Percentiles rank a stretch among this genome's conserved stretches.
Evolutionary conservation across 805 yeast species (phyloP).

Genomic region (Pichia membranifaciens): DNA sequence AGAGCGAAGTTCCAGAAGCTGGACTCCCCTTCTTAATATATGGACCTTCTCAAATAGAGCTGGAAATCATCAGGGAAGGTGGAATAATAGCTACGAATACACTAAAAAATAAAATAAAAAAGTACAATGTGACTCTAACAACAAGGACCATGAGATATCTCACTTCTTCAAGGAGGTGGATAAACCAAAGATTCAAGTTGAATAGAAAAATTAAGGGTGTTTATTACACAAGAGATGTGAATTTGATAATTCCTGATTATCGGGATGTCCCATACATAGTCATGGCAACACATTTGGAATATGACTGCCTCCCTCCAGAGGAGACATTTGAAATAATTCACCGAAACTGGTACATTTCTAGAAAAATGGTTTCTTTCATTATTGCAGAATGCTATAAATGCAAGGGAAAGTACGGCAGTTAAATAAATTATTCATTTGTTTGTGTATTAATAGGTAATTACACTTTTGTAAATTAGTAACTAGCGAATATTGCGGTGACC

Average conservation of each 20-base stretch:
- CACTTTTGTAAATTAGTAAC: too few species aligned
- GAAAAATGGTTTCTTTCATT: slow-evolving; percentile 25
- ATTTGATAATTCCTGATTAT: slow-evolving; percentile 28
- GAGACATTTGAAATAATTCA: slow-evolving; percentile 26
- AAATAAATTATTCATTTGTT: background rate
- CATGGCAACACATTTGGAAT: slow-evolving; percentile 26
- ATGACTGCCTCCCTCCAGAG: slow-evolving; percentile 18
- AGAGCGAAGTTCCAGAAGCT: slow-evolving; percentile 12
- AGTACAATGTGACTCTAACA: slow-evolving; percentile 21
- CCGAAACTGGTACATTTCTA: slow-evolving; percentile 28
- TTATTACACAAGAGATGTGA: slow-evolving; percentile 25
- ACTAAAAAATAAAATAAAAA: slow-evolving; percentile 20
- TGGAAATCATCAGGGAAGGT: slow-evolving; percentile 23
- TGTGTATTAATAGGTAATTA: too few species aligned
- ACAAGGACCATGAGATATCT: slow-evolving; percentile 28
- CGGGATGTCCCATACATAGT: slow-evolving; percentile 26
- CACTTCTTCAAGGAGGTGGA: slow-evolving; percentile 30
- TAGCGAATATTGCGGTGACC: slow-evolving; percentile 12
- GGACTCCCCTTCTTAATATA: slow-evolving; percentile 26
- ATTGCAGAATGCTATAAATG: slow-evolving; percentile 22
- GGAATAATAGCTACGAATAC: slow-evolving; percentile 28
- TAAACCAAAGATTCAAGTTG: slow-evolving; percentile 27
- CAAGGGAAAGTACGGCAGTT: background rate
- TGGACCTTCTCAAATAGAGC: slow-evolving; percentile 30
- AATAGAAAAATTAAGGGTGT: slow-evolving; percentile 18